Evolutionary conservation across 2,329 filamentous ascomycete genomes (phyloP).

Genomic region (Seiridium unicorne): DNA sequence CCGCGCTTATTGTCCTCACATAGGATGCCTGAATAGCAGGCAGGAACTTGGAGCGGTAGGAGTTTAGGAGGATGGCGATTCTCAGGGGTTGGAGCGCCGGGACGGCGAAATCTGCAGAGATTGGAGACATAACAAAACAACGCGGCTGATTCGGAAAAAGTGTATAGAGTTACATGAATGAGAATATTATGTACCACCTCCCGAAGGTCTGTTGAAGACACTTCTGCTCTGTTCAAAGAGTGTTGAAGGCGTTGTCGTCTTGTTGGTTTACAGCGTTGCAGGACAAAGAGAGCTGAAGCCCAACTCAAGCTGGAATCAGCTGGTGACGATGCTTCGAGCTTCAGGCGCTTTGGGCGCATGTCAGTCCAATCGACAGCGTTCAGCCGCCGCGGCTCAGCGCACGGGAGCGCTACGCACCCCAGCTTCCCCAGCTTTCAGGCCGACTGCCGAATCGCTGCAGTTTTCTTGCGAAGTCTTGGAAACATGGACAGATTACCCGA

Average conservation of each 20-base stretch:
- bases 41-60: slow-evolving; percentile 33
- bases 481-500: no score
- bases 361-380: no score
- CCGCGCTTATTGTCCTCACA: slow-evolving; percentile 28
- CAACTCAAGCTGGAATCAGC: background rate
- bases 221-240: slow-evolving; percentile 5
- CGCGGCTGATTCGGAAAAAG: no score
- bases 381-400: no score
- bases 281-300: background rate
- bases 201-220: slow-evolving; percentile 13
- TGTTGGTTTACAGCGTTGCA: background rate
- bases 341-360: background rate
- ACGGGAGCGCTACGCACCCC: no score
- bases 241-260: slow-evolving; percentile 1
- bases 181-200: background rate
- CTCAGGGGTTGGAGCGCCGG: slow-evolving; percentile 14
- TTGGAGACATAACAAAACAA: background rate
- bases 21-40: slow-evolving; percentile 33
- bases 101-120: background rate
- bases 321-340: background rate
- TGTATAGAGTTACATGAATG: background rate
- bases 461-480: no score
- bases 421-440: no score
- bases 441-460: no score
- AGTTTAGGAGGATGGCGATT: slow-evolving; percentile 36